Conservation (phyloP, 768 basidiomycete genomes). For the Leccinum longicurvipes region DNA sequence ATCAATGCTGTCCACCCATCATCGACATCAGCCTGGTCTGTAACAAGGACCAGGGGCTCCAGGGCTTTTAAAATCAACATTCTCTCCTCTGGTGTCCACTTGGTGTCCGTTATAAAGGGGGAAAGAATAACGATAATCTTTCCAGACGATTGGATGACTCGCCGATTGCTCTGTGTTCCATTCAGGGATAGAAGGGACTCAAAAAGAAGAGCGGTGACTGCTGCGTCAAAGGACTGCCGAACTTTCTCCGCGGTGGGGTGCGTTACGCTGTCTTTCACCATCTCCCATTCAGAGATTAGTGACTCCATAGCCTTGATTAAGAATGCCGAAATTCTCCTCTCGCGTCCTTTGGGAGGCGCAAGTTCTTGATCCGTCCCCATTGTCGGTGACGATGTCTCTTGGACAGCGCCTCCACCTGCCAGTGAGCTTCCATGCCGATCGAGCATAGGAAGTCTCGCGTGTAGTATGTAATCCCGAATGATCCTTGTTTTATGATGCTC, state of each 20-base stretch:
- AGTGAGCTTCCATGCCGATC: slow-evolving; percentile 7
- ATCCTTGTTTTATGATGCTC: slow-evolving; percentile 54
- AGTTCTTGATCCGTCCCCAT: slow-evolving; percentile 30
- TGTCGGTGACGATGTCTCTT: slow-evolving; percentile 6
- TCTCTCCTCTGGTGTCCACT: slow-evolving; percentile 63
- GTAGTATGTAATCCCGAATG: slow-evolving; percentile 69
- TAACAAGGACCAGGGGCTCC: slow-evolving; percentile 56
- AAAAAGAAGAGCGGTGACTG: slow-evolving; percentile 63
- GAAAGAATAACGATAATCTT: slow-evolving; percentile 46
- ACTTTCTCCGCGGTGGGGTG: slow-evolving; percentile 59
- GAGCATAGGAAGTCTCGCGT: slow-evolving; percentile 56
- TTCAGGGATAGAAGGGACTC: slow-evolving; percentile 65
- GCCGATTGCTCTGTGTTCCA: slow-evolving; percentile 56
- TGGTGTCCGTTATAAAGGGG: slow-evolving; percentile 35
- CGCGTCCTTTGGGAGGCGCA: slow-evolving; percentile 50
- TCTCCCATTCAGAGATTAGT: slow-evolving; percentile 48
- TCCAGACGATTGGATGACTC: slow-evolving; percentile 62
- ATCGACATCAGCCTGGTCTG: slow-evolving; percentile 25
- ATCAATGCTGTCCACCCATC: slow-evolving; percentile 48
- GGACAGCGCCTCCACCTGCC: neutral
- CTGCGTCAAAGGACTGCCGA: slow-evolving; percentile 66
- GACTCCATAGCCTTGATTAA: slow-evolving; percentile 61
- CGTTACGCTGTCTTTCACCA: slow-evolving; percentile 27
- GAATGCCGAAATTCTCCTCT: slow-evolving; percentile 60
- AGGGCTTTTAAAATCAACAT: slow-evolving; percentile 62